Conservation (phyloP, 805 yeast species). For the Cephaloascus albidus region DNA sequence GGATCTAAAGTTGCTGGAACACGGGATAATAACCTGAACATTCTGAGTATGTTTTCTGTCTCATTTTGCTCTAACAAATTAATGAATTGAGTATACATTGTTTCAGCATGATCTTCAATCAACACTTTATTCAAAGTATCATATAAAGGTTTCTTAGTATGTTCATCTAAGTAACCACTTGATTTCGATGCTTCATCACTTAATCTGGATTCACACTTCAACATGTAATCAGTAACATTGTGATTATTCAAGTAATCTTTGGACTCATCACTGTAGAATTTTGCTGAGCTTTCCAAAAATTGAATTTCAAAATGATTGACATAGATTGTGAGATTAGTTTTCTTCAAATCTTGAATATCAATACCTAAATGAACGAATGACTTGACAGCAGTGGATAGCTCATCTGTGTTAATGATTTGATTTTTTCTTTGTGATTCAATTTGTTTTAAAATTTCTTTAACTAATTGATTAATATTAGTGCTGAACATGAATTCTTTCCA, state of each 20-base stretch:
- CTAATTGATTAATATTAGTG: constrained; percentile 48
- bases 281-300: constrained; percentile 61
- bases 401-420: constrained; percentile 56
- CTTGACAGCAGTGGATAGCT: constrained; percentile 65
- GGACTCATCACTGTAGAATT: constrained; percentile 57
- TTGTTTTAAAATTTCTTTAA: constrained; percentile 64
- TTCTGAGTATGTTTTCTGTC: constrained; percentile 63
- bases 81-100: constrained; percentile 69
- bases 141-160: constrained; percentile 69
- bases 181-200: constrained; percentile 77
- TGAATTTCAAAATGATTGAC: constrained; percentile 69
- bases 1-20: constrained; percentile 77
- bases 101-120: constrained; percentile 69
- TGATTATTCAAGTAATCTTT: constrained; percentile 55
- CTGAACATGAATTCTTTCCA: constrained; percentile 85
- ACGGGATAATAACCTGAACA: constrained; percentile 68
- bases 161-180: constrained; percentile 74
- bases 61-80: constrained; percentile 66
- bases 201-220: constrained; percentile 73
- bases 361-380: constrained; percentile 87
- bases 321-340: constrained; percentile 75
- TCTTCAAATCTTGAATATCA: constrained; percentile 82
- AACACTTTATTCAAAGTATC: constrained; percentile 69
- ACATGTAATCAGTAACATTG: constrained; percentile 85
- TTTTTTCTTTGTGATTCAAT: constrained; percentile 75